Evolutionary conservation across 2,329 filamentous ascomycete genomes (phyloP).

Genomic region (Neofusicoccum parvum): DNA sequence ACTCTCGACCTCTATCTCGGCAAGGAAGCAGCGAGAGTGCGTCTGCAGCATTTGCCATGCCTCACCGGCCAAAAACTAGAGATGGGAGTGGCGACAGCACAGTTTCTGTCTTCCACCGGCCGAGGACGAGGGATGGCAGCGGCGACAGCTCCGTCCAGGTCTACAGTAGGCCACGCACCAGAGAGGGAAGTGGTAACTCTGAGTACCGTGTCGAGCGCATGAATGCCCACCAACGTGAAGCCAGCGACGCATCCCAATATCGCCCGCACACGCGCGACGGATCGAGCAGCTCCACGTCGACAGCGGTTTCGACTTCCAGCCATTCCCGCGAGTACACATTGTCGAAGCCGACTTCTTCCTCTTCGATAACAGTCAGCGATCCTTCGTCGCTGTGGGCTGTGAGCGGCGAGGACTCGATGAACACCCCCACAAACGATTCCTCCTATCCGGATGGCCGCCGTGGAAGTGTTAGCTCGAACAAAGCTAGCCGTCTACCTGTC

Average conservation of each 20-base stretch:
- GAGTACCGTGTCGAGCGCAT: slow-evolving; percentile 9
- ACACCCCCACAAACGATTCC: slow-evolving; percentile 9
- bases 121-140: slow-evolving; percentile 12
- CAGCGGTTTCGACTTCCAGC: slow-evolving; percentile 4
- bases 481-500: slow-evolving; percentile 13
- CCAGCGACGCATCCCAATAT: not conserved
- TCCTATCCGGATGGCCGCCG: slow-evolving; percentile 6
- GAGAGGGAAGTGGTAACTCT: slow-evolving; percentile 16
- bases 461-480: slow-evolving; percentile 3
- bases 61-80: slow-evolving; percentile 10
- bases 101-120: not conserved
- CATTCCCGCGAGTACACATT: slow-evolving; percentile 11
- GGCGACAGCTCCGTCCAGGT: slow-evolving; percentile 4
- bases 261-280: slow-evolving; percentile 18
- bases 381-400: slow-evolving; percentile 8
- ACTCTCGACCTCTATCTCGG: slow-evolving; percentile 12
- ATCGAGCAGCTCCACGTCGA: slow-evolving; percentile 8
- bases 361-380: not conserved
- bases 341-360: slow-evolving; percentile 4
- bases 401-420: slow-evolving; percentile 6
- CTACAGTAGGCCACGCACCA: slow-evolving; percentile 14
- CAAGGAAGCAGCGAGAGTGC: slow-evolving; percentile 18
- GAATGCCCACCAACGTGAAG: slow-evolving; percentile 5
- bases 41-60: slow-evolving; percentile 3
- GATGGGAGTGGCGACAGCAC: slow-evolving; percentile 18